Evolutionary conservation across 148 eudicot species (phyloP).

Genomic region (Cornus kousa): DNA sequence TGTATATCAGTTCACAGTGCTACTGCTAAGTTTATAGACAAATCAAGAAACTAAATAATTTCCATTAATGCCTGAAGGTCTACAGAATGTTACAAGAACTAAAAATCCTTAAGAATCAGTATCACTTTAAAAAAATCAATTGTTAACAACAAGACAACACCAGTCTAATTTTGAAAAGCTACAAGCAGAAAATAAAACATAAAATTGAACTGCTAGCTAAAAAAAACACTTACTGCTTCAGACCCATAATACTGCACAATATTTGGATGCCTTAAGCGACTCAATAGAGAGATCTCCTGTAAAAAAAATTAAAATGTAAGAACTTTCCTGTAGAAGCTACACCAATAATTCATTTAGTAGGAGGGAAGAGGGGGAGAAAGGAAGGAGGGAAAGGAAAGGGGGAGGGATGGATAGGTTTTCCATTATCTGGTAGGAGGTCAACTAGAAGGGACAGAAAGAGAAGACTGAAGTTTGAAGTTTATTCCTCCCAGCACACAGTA

Average conservation of each 20-base stretch:
- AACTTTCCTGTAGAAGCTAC: conserved; percentile 3
- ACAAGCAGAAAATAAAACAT: neutral
- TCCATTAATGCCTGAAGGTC: neutral
- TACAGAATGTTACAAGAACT: neutral
- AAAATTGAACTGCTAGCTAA: neutral
- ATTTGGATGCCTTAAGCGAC: conserved; percentile 84
- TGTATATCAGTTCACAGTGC: neutral
- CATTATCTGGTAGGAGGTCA: too few species aligned
- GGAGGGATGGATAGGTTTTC: too few species aligned
- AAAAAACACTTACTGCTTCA: conserved; percentile 59
- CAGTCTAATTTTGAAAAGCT: neutral
- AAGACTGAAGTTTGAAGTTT: too few species aligned
- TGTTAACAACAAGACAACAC: neutral
- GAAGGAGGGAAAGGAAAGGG: too few species aligned
- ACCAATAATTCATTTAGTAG: neutral
- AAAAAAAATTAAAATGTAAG: conserved; percentile 18
- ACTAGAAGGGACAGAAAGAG: too few species aligned
- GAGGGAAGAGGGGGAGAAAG: too few species aligned
- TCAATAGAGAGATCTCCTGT: conserved; percentile 83
- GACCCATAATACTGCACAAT: conserved; percentile 96
- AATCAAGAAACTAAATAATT: neutral
- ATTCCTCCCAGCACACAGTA: too few species aligned
- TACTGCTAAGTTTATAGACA: neutral
- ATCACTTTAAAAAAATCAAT: neutral
- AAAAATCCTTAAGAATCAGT: neutral